Evolutionary conservation across 2,329 filamentous ascomycete genomes (phyloP).

Genomic region (Aphanocladium album): DNA sequence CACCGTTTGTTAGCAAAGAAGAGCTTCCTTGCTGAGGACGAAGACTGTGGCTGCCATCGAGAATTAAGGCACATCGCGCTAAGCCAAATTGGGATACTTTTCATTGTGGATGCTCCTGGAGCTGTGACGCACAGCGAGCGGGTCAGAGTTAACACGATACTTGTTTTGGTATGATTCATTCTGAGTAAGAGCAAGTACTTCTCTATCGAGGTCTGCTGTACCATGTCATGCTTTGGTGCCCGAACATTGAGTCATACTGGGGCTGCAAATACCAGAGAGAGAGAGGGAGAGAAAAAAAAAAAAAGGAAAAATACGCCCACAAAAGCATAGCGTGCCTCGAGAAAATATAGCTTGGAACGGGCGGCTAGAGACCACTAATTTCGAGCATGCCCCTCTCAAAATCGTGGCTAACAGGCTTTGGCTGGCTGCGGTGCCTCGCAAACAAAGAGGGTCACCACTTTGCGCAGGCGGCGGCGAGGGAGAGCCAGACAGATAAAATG

Average conservation of each 20-base stretch:
- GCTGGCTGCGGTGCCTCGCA: background rate
- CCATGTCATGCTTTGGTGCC: conserved; percentile 4
- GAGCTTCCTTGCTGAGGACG: background rate
- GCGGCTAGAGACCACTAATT: background rate
- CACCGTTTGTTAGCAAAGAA: background rate
- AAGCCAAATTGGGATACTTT: background rate
- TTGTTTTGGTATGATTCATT: background rate
- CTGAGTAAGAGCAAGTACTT: background rate
- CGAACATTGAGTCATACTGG: conserved; percentile 13
- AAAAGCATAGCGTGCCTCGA: background rate
- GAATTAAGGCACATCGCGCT: too few relatives aligned
- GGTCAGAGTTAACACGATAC: background rate
- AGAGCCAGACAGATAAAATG: background rate
- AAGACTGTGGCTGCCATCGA: background rate
- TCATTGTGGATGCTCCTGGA: conserved; percentile 1
- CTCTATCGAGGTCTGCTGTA: background rate
- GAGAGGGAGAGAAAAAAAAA: too few relatives aligned
- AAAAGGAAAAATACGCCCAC: background rate
- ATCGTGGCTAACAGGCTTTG: background rate
- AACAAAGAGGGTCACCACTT: background rate
- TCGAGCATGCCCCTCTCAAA: conserved; percentile 1
- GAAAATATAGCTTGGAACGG: background rate
- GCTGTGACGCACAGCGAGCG: background rate
- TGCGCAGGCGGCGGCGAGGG: background rate
- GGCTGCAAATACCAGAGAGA: background rate